These are phyloP conservation scores for Hypsizygus marmoreus DNA, from an alignment of 768 basidiomycete species.

Conservation along the genomic window DNA sequence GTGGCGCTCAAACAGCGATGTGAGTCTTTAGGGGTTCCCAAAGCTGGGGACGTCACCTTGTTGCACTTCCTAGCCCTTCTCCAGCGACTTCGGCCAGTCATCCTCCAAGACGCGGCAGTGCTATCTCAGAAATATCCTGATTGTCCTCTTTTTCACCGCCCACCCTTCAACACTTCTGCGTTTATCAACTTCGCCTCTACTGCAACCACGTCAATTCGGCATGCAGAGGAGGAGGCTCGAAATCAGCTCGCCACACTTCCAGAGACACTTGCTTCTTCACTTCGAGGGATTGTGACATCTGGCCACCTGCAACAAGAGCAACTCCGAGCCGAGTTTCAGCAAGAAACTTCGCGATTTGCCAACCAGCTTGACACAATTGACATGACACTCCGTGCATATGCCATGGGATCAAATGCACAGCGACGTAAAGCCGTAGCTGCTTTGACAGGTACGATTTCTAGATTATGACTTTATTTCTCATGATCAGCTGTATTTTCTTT, in stretches of 20 bases:
- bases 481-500: neutral
- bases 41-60: constrained; percentile 27
- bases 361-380: constrained; percentile 1
- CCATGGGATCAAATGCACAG: neutral
- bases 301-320: neutral
- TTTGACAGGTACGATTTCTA: neutral
- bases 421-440: neutral
- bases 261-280: neutral
- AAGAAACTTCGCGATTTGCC: neutral
- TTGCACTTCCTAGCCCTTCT: constrained; percentile 20
- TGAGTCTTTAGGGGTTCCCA: neutral
- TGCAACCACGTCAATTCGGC: neutral
- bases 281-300: constrained; percentile 1
- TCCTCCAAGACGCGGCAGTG: neutral
- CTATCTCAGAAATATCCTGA: constrained; percentile 1
- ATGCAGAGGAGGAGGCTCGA: no score
- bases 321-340: neutral
- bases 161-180: neutral
- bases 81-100: neutral
- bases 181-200: neutral
- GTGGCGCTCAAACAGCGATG: constrained; percentile 4
- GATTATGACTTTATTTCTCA: neutral
- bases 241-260: neutral
- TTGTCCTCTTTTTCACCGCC: neutral
- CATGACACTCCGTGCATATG: neutral